phyloP scores from a whole-genome alignment of 2,329 filamentous ascomycete genomes.

The Sphaerulina vaccinii region DNA sequence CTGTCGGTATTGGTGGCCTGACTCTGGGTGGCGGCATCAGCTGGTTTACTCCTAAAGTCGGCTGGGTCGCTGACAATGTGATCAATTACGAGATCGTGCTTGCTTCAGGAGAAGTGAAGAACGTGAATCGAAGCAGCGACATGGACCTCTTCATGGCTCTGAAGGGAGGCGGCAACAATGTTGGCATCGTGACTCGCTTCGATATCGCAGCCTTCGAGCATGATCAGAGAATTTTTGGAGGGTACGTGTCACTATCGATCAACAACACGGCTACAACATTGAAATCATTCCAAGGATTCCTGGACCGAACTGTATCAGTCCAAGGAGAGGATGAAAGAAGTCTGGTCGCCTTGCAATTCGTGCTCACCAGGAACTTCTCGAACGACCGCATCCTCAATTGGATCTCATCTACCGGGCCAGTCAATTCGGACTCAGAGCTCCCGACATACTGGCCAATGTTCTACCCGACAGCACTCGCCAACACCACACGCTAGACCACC shows the following conservation, averaged over 20 bases:
- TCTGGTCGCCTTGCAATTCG: conserved; percentile 8
- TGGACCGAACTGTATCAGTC: background rate
- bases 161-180: conserved; percentile 24
- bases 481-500: conserved; percentile 1
- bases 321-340: background rate
- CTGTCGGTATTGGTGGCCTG: conserved; percentile 45
- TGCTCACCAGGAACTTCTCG: background rate
- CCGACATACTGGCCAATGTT: background rate
- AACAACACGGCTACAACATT: conserved; percentile 8
- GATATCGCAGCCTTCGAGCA: conserved; percentile 6
- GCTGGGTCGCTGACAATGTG: conserved; percentile 47
- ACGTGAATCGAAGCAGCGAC: conserved; percentile 16
- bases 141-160: conserved; percentile 29
- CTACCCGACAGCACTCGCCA: background rate
- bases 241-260: conserved; percentile 1
- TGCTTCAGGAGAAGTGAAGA: conserved; percentile 20
- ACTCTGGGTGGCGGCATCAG: conserved; percentile 50
- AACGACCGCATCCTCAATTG: background rate
- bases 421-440: background rate
- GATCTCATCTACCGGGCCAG: conserved; percentile 3
- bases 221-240: conserved; percentile 5
- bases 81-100: conserved; percentile 27
- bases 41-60: conserved; percentile 47
- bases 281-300: conserved; percentile 2
- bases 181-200: conserved; percentile 30